phyloP scores from a whole-genome alignment of 2,329 filamentous ascomycete genomes.

The Gremmenia infestans region DNA sequence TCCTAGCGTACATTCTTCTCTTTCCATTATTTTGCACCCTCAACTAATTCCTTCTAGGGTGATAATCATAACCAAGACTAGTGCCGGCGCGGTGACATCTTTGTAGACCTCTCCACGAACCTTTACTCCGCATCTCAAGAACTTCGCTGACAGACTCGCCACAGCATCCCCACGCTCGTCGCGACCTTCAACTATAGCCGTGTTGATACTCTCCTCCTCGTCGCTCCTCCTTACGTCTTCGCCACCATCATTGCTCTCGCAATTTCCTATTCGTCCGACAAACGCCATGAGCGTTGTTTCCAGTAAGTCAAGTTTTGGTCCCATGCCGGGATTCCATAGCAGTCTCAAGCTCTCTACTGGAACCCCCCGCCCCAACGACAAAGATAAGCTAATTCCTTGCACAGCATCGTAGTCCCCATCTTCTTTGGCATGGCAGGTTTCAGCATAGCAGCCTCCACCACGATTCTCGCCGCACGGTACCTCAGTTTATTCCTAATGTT shows the following conservation, averaged over 20 bases:
- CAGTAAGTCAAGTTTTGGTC: slow-evolving; percentile 1
- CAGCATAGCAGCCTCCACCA: slow-evolving; percentile 14
- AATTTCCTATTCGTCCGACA: slow-evolving; percentile 9
- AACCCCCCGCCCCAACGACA: no score
- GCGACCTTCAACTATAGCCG: slow-evolving; percentile 15
- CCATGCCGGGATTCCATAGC: no score
- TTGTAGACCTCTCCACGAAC: slow-evolving; percentile 11
- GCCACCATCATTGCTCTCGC: slow-evolving; percentile 13
- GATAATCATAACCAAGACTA: slow-evolving; percentile 6
- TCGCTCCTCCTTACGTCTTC: slow-evolving; percentile 22
- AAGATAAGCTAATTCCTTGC: no score
- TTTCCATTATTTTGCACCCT: slow-evolving; percentile 14
- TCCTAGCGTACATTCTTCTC: neutral
- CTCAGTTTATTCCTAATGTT: slow-evolving; percentile 17
- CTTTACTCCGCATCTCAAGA: no score
- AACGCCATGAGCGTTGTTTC: slow-evolving; percentile 10
- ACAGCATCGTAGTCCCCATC: slow-evolving; percentile 10
- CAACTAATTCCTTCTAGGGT: slow-evolving; percentile 12
- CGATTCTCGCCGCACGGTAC: slow-evolving; percentile 18
- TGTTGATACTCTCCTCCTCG: slow-evolving; percentile 16
- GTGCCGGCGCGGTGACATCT: slow-evolving; percentile 15
- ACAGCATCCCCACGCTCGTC: slow-evolving; percentile 22
- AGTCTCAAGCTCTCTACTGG: no score
- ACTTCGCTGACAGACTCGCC: no score
- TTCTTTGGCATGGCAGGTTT: slow-evolving; percentile 16